phyloP scores from a whole-genome alignment of 768 basidiomycete genomes.

The Leccinum truebloodii region DNA sequence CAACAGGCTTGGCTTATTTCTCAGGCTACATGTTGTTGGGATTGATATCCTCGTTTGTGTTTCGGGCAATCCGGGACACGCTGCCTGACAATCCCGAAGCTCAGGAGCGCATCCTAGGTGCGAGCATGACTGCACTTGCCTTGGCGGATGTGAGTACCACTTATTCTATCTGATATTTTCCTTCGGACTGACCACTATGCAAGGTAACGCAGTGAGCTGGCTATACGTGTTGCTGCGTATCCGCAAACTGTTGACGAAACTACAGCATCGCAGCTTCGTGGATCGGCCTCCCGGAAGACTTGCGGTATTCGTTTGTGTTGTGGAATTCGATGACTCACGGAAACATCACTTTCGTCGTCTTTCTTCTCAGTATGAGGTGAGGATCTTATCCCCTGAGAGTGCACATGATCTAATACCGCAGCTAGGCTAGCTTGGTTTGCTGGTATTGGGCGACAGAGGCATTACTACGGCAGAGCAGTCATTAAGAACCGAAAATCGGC shows the following conservation, averaged over 20 bases:
- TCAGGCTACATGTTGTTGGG: slow-evolving; percentile 64
- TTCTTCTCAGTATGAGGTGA: slow-evolving; percentile 60
- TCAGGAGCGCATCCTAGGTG: slow-evolving; percentile 70
- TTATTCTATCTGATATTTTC: neutral
- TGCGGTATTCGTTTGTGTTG: slow-evolving; percentile 46
- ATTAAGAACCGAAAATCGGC: slow-evolving; percentile 16
- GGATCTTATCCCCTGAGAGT: slow-evolving; percentile 1
- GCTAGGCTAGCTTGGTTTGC: slow-evolving; percentile 56
- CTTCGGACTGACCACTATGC: slow-evolving; percentile 4
- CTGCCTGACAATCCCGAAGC: slow-evolving; percentile 54
- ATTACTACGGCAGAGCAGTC: slow-evolving; percentile 37
- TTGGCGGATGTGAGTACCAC: slow-evolving; percentile 62
- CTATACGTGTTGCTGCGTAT: neutral
- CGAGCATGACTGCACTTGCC: slow-evolving; percentile 60
- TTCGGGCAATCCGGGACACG: slow-evolving; percentile 64
- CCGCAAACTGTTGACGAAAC: slow-evolving; percentile 5
- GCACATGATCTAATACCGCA: slow-evolving; percentile 5
- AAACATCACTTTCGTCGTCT: slow-evolving; percentile 64
- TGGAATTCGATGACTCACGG: slow-evolving; percentile 82
- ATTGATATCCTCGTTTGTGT: slow-evolving; percentile 65
- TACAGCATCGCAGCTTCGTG: slow-evolving; percentile 59
- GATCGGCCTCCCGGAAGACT: slow-evolving; percentile 54
- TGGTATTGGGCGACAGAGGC: slow-evolving; percentile 49
- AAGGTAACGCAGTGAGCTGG: slow-evolving; percentile 63
- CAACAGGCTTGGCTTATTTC: neutral